Percentiles rank a stretch among this genome's conserved stretches.
phyloP scores from a whole-genome alignment of 1,284 basidiomycete species.

The Sporisorium reilianum region DNA sequence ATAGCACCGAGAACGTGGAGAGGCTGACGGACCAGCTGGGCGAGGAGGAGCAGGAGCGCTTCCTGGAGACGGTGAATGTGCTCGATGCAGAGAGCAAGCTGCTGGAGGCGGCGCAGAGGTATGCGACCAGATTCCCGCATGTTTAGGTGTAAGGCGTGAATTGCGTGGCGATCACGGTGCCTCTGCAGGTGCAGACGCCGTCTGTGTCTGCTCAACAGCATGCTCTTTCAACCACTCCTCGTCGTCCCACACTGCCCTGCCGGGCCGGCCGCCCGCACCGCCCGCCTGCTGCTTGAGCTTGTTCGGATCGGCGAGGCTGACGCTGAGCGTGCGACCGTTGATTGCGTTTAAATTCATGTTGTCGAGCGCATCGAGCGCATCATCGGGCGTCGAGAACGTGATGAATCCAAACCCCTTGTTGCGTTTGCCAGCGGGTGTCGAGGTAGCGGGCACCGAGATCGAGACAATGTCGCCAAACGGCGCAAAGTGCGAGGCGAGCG shows the following conservation, averaged over 20 bases:
- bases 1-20: background rate
- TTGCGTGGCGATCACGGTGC: too few relatives aligned
- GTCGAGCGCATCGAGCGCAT: constrained; percentile 51
- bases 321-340: constrained; percentile 25
- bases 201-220: constrained; percentile 2
- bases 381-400: constrained; percentile 28
- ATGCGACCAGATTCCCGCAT: constrained; percentile 6
- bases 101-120: background rate
- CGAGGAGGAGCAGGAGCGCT: background rate
- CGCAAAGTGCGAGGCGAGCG: constrained; percentile 27
- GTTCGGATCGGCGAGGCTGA: constrained; percentile 43
- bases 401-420: constrained; percentile 53
- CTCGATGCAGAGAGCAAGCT: constrained; percentile 4
- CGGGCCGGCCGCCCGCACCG: background rate
- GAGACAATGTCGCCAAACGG: constrained; percentile 52
- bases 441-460: constrained; percentile 36
- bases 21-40: constrained; percentile 9
- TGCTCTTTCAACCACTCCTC: constrained; percentile 49
- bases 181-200: too few relatives aligned
- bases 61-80: background rate
- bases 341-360: constrained; percentile 55
- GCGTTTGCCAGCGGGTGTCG: constrained; percentile 6
- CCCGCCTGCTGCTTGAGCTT: constrained; percentile 12
- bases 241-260: constrained; percentile 30
- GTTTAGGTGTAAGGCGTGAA: too few relatives aligned